Evolutionary conservation across 257 asterid species (phyloP).

Genomic region (Solanum peruvianum): DNA sequence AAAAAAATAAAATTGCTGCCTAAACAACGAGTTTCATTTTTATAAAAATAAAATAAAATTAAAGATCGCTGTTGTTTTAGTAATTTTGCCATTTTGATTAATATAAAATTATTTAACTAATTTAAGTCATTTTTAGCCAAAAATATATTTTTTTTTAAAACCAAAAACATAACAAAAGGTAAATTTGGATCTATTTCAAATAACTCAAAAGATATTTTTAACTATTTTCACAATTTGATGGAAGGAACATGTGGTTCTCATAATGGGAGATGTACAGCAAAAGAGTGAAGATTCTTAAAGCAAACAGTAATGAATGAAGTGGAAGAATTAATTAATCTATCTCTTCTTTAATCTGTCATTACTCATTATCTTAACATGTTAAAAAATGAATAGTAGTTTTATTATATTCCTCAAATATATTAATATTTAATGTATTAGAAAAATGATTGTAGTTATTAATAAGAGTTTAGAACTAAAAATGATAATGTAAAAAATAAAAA

Average conservation of each 20-base stretch:
- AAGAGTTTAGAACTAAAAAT: too few relatives aligned
- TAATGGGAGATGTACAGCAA: neutral
- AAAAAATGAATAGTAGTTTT: too few relatives aligned
- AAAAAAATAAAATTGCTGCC: too few relatives aligned
- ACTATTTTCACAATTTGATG: neutral
- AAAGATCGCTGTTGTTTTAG: too few relatives aligned
- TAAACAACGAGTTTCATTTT: too few relatives aligned
- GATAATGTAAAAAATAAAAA: neutral
- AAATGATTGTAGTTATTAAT: too few relatives aligned
- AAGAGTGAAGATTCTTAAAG: neutral
- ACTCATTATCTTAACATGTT: too few relatives aligned
- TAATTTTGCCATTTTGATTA: accelerated
- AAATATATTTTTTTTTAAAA: neutral
- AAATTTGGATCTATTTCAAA: neutral
- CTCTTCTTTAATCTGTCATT: neutral
- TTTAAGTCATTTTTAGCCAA: neutral
- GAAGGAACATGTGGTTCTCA: neutral
- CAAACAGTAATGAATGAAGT: neutral
- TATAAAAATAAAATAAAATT: too few relatives aligned
- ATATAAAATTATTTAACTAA: neutral
- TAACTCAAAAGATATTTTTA: neutral
- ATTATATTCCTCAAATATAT: too few relatives aligned
- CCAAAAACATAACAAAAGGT: neutral
- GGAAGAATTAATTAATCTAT: neutral
- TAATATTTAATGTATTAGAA: neutral